Base-by-base conservation (phyloP, 768 basidiomycete species). In the Tricholoma matsutake region DNA sequence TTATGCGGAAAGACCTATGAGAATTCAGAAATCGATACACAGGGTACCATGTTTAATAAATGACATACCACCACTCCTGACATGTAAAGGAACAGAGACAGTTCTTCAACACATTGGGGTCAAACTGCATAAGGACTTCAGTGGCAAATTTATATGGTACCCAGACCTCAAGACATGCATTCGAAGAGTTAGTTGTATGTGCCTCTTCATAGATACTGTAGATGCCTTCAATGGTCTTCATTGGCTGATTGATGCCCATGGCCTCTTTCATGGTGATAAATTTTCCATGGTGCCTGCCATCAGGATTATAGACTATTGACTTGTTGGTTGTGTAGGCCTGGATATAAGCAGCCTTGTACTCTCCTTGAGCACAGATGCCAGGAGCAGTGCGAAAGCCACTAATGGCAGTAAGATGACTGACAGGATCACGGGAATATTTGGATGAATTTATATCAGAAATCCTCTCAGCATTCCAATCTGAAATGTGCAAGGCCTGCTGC, bases 281-380 rank as follows among this genome's bases (percentile, higher is more conserved):
- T 16, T 67, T 67, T 0, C 54, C 63, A 22, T 63, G 64, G 31
- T 63, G 60, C 6, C 41, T 14, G 11, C 39, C 37, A 1, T 68
- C 62, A 0, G 29, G 20, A 7, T 54, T 53, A 45, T 63, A 65
- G 8, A 58, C 22, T 2, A 64, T 28, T 0, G 63, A 14, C 41
- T 71, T 71, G 32, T 68, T 67, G 0, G 69, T 70, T 1, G 55
- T 61, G 25, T 66, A 67, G 0, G 56, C 61, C 37, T 66, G 65
- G 5, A 68, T 9, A 22, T 68, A 69, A 0, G n/a, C 29, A 0
- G 28, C 56, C 3, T 62, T 4, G 22, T 28, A 67, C 6, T 2
- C 0, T 9, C 67, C 69, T 39, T 32, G 13, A 3, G 58, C 53
- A 3, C 18, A 37, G 54, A 18, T n/a, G 1, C 64, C 65, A 5